Base-by-base conservation (phyloP, 2,329 filamentous ascomycete genomes). In the Orbilia oligospora region DNA sequence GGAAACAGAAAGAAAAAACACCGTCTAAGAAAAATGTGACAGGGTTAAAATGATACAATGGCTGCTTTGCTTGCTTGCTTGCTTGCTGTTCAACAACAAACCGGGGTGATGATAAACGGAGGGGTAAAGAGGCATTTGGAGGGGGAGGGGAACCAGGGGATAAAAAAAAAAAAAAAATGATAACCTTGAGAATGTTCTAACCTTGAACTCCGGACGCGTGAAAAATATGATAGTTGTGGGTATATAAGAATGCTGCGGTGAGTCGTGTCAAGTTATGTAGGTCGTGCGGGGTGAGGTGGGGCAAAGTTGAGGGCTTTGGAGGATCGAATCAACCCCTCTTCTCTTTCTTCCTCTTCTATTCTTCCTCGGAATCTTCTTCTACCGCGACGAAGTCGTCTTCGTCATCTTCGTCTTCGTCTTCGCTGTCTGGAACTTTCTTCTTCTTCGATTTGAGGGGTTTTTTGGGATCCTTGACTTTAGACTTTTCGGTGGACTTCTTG, bases 401-500 rank as follows among this genome's bases (percentile, higher is more conserved):
- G 53, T 81, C 80, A 44, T 76, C 75, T 12, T 80, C 77, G 51
- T 83, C 83, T 71, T 82, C 82, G 68, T 82, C 83, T 53, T 84
- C 82, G 80, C 83, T 84, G 80, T 85, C 83, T 65, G 83, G 83
- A 71, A 84, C 84, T 53, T 85, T 84, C 64, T 83, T 82, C 80
- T 82, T 82, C 67, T 81, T 65, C 77, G 81, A 80, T 44, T 81
- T 81, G 38, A 46, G 44, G 44, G 81, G 80, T 49, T 66, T 80
- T 44, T 71, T 53, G 49, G 3, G 38, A n/a, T 63, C 77, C 51
- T 71, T 80, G 68, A 75, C 75, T 41, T 69, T 66, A 38, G 77
- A 56, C 44, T 71, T 73, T 56, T 24, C 69, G 70, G 81, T 75
- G 68, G 81, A 51, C 81, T 83, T 71, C 70, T 64, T 64, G 22